phyloP scores from a whole-genome alignment of 78 protist species.

The Planoprotostelium fungivorum region DNA sequence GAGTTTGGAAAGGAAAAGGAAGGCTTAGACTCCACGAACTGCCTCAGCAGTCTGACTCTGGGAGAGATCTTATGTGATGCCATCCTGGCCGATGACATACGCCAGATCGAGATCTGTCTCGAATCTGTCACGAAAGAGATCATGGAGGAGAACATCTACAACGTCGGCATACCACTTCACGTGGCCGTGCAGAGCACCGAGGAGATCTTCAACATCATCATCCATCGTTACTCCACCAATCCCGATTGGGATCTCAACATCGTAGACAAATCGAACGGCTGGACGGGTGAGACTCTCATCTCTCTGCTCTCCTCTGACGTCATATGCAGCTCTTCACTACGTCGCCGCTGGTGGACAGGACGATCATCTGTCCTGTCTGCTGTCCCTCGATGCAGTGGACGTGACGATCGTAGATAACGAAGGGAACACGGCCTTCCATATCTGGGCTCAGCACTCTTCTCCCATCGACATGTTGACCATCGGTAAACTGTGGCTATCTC shows the following conservation, averaged over 20 bases:
- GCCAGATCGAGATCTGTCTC: neutral
- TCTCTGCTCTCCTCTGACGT: neutral
- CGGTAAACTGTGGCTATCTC: neutral
- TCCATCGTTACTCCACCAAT: neutral
- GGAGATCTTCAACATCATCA: neutral
- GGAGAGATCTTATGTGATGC: neutral
- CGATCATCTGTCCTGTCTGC: neutral
- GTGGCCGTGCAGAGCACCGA: neutral
- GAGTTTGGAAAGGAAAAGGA: neutral
- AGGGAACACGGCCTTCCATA: neutral
- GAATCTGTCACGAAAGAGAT: neutral
- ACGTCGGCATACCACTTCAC: neutral
- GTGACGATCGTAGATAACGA: neutral
- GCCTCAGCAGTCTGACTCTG: neutral
- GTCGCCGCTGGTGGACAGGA: neutral
- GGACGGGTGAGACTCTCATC: neutral
- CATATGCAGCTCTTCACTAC: neutral
- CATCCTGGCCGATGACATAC: neutral
- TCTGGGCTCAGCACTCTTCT: neutral
- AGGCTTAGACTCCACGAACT: neutral
- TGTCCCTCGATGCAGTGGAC: neutral
- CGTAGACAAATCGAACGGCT: neutral
- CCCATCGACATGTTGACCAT: neutral
- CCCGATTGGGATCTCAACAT: neutral
- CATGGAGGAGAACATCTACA: neutral